phyloP scores from a whole-genome alignment of 805 yeast species.

The Jamesozyma piceae region DNA sequence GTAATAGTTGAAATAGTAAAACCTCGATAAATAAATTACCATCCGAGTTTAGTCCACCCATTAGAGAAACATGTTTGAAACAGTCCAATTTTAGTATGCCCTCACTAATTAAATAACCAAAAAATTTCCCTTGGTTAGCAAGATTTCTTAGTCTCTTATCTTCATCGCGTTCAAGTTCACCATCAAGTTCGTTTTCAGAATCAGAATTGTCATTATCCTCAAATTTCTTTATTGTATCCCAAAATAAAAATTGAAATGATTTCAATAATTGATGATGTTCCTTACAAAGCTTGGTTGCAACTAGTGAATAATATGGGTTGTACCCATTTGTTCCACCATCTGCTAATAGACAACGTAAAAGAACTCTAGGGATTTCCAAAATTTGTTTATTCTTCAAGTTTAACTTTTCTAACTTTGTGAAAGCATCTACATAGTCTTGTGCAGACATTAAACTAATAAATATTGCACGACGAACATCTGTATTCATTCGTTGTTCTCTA shows the following conservation, averaged over 20 bases:
- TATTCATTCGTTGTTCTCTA: conserved; percentile 80
- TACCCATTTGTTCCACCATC: conserved; percentile 51
- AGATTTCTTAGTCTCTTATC: conserved; percentile 48
- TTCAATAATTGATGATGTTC: conserved; percentile 60
- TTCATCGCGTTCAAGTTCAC: conserved; percentile 38
- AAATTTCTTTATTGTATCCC: conserved; percentile 74
- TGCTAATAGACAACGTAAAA: conserved; percentile 76
- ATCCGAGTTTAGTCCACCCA: conserved; percentile 54
- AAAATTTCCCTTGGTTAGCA: conserved; percentile 71
- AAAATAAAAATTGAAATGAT: conserved; percentile 77
- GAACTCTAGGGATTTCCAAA: conserved; percentile 75
- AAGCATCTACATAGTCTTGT: conserved; percentile 82
- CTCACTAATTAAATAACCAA: conserved; percentile 65
- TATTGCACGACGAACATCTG: conserved; percentile 88
- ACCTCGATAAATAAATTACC: conserved; percentile 64
- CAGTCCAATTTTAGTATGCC: conserved; percentile 65
- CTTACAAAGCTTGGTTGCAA: conserved; percentile 69
- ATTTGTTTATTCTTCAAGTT: conserved; percentile 71
- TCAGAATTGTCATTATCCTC: conserved; percentile 44
- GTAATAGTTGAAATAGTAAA: conserved; percentile 57
- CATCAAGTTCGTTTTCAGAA: conserved; percentile 24
- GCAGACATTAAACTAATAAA: conserved; percentile 94
- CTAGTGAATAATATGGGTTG: conserved; percentile 81
- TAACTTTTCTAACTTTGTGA: conserved; percentile 69
- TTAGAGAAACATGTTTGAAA: conserved; percentile 62